Conservation (phyloP, 2,329 filamentous ascomycete species). For the Teratosphaeria viscida region DNA sequence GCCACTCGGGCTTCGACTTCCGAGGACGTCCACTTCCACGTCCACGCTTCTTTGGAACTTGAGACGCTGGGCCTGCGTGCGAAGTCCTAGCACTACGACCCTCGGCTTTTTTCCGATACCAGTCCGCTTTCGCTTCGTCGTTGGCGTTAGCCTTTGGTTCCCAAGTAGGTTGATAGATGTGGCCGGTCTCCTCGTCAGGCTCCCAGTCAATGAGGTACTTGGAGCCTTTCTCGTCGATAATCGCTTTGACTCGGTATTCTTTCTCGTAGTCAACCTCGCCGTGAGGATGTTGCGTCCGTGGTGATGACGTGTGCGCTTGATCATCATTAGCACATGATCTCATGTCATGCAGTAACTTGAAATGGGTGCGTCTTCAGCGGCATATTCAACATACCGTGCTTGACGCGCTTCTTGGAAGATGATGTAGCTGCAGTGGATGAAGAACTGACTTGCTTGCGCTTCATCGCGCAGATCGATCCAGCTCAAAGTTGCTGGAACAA, state of each 20-base stretch:
- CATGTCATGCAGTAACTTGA: neutral
- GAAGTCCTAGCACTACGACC: neutral
- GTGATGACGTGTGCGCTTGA: neutral
- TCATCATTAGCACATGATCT: neutral
- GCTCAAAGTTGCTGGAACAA: neutral
- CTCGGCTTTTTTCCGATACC: slow-evolving; percentile 22
- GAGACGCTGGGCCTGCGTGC: neutral
- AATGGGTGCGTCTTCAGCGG: neutral
- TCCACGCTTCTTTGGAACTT: neutral
- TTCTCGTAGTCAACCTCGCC: slow-evolving; percentile 14
- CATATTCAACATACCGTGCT: slow-evolving; percentile 1
- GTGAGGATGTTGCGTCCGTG: slow-evolving; percentile 14
- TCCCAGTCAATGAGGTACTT: slow-evolving; percentile 50
- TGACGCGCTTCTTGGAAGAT: slow-evolving; percentile 2
- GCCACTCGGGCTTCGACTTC: neutral
- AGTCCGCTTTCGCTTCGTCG: slow-evolving; percentile 25
- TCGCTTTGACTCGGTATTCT: slow-evolving; percentile 20
- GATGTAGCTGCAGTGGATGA: neutral
- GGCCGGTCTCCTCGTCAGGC: slow-evolving; percentile 40
- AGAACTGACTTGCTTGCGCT: slow-evolving; percentile 10
- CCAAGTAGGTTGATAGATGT: slow-evolving; percentile 43
- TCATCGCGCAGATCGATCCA: slow-evolving; percentile 1
- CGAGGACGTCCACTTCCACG: neutral
- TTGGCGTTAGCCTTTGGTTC: slow-evolving; percentile 32
- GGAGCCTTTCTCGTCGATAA: slow-evolving; percentile 24